phyloP scores from a whole-genome alignment of 2,329 filamentous ascomycete genomes.

The Talaromyces islandicus region DNA sequence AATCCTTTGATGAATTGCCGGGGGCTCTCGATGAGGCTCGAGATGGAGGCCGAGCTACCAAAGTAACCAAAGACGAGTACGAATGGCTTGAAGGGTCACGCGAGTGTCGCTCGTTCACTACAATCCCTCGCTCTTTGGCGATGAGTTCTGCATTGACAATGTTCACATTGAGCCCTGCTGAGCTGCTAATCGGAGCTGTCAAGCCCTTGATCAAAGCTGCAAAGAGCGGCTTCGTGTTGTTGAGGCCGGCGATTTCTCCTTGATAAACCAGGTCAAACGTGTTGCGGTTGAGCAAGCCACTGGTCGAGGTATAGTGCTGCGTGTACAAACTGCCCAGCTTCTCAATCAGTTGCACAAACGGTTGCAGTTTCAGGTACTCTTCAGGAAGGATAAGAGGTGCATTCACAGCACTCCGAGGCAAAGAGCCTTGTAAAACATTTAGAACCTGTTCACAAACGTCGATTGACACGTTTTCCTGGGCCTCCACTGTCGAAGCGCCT shows the following conservation, averaged over 20 bases:
- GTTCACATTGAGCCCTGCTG: conserved; percentile 60
- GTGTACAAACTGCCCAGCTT: conserved; percentile 75
- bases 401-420: conserved; percentile 73
- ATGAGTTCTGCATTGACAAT: conserved; percentile 76
- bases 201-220: conserved; percentile 74
- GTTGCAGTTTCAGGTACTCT: conserved; percentile 71
- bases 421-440: conserved; percentile 63
- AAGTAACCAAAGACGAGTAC: conserved; percentile 65
- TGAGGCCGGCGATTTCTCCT: conserved; percentile 64
- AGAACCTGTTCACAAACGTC: conserved; percentile 78
- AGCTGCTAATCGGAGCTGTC: conserved; percentile 60
- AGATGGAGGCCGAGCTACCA: conserved; percentile 48
- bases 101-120: conserved; percentile 67
- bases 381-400: conserved; percentile 75
- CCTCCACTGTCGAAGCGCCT: conserved; percentile 73
- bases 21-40: conserved; percentile 29
- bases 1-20: conserved; percentile 9
- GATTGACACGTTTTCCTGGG: conserved; percentile 76
- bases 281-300: conserved; percentile 50
- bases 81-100: conserved; percentile 56
- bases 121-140: conserved; percentile 69
- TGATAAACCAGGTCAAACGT: conserved; percentile 73
- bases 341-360: conserved; percentile 70
- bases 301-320: conserved; percentile 57
- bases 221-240: conserved; percentile 72